Percentiles rank a stretch among this genome's conserved stretches.
Conservation (phyloP, 192 early-diverging fungal species). For the Backusella parvicylindrica region DNA sequence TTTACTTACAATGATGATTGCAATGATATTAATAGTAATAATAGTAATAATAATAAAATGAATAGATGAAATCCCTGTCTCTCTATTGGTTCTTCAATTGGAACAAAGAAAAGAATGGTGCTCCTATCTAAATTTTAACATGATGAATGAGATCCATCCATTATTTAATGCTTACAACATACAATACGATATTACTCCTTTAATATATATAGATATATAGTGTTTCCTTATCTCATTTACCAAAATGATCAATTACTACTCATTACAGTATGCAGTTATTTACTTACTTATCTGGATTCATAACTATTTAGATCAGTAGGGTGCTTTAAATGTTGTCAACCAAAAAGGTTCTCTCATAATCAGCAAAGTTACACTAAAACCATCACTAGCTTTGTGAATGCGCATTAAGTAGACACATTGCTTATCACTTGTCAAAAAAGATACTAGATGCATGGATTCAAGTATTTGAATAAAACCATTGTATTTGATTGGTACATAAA, state of each 20-base stretch:
- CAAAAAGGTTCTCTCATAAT: background rate
- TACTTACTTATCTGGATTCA: too few species aligned
- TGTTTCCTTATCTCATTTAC: too few species aligned
- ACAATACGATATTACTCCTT: background rate
- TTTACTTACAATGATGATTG: background rate
- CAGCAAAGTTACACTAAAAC: too few species aligned
- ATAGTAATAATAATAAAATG: background rate
- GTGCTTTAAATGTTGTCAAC: background rate
- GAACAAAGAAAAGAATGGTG: background rate
- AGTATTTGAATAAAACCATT: background rate
- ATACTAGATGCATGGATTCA: background rate
- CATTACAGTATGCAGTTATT: background rate
- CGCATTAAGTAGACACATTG: background rate
- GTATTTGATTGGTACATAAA: background rate
- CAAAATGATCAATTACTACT: background rate
- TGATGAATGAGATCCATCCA: background rate
- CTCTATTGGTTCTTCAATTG: constrained; percentile 2
- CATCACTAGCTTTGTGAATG: too few species aligned
- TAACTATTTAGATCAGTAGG: too few species aligned
- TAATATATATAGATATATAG: too few species aligned
- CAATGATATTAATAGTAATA: background rate
- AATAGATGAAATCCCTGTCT: background rate
- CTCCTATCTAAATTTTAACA: background rate
- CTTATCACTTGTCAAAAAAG: background rate
- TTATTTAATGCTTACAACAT: background rate